Percentiles rank a stretch among this genome's conserved stretches.
These are phyloP conservation scores for Coix lacrymajobi DNA, from an alignment of 176 grass and related monocot genomes.

Conservation along the genomic window DNA sequence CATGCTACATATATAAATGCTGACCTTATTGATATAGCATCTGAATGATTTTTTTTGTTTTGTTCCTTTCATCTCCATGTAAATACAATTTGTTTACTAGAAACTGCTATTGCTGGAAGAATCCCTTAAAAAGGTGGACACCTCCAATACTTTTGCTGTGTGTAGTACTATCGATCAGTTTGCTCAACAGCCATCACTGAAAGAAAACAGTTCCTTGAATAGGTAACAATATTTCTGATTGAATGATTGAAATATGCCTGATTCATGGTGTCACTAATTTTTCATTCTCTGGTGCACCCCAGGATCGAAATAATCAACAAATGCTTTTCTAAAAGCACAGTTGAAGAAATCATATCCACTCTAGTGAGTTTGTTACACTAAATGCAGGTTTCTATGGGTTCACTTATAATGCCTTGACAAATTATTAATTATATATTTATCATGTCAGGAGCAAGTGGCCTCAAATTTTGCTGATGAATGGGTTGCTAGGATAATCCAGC, in stretches of 20 bases:
- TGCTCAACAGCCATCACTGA: constrained; percentile 50
- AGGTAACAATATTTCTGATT: constrained; percentile 24
- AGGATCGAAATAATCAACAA: constrained; percentile 79
- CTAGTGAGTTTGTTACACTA: constrained; percentile 57
- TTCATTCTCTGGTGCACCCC: not conserved
- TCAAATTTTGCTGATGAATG: constrained; percentile 44
- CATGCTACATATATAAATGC: not conserved
- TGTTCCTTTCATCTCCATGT: too few relatives aligned
- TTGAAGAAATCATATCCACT: constrained; percentile 85
- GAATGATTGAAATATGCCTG: not conserved
- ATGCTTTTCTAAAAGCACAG: constrained; percentile 80
- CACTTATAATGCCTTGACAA: not conserved
- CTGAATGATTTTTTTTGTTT: not conserved
- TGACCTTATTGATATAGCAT: not conserved
- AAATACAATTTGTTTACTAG: constrained; percentile 30
- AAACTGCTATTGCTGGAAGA: constrained; percentile 59
- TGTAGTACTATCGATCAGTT: constrained; percentile 70
- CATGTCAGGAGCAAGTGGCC: constrained; percentile 59
- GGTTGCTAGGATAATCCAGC: constrained; percentile 49
- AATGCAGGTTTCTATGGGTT: constrained; percentile 16
- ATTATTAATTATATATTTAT: not conserved
- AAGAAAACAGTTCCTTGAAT: constrained; percentile 56
- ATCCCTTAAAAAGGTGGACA: constrained; percentile 52
- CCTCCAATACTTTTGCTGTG: constrained; percentile 56
- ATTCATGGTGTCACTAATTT: not conserved